Percentiles rank a stretch among this genome's conserved stretches.
These are phyloP conservation scores for Tulasnella sp. DNA, from an alignment of 768 basidiomycete genomes.

Conservation along the genomic window DNA sequence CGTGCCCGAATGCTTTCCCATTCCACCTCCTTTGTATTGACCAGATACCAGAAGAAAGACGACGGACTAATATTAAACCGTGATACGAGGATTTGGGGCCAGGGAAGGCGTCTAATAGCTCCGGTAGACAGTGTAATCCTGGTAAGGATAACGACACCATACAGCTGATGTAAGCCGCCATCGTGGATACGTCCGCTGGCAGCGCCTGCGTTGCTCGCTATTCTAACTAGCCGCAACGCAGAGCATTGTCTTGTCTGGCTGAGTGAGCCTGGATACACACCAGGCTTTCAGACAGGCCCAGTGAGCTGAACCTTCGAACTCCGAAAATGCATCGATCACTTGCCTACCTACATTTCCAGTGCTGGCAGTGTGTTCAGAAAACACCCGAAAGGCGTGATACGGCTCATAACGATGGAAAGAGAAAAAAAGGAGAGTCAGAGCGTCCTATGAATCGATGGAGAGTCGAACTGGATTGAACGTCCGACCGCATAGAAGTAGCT, in stretches of 20 bases:
- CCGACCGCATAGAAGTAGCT: background rate
- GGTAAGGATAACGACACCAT: too few relatives aligned
- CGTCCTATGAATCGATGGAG: conserved; percentile 10
- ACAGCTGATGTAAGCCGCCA: too few relatives aligned
- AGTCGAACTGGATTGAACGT: too few relatives aligned
- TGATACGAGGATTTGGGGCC: conserved; percentile 29
- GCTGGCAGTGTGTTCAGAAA: background rate
- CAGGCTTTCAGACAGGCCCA: too few relatives aligned
- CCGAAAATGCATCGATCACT: conserved; percentile 33
- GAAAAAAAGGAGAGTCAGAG: background rate
- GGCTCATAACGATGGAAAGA: background rate
- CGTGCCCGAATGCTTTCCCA: background rate
- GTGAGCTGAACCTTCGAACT: conserved; percentile 38
- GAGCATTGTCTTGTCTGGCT: too few relatives aligned
- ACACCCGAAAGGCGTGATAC: conserved; percentile 1
- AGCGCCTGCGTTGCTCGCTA: too few relatives aligned
- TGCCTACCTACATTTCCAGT: conserved; percentile 40
- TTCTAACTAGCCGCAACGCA: too few relatives aligned
- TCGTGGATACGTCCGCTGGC: too few relatives aligned
- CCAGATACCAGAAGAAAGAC: conserved; percentile 48
- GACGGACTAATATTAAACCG: conserved; percentile 69
- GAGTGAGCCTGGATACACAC: too few relatives aligned
- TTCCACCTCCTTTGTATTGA: background rate
- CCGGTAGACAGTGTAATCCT: too few relatives aligned
- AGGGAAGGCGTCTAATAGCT: conserved; percentile 21